phyloP scores from a whole-genome alignment of 2,329 filamentous ascomycete species.

The Cordyceps farinosa region DNA sequence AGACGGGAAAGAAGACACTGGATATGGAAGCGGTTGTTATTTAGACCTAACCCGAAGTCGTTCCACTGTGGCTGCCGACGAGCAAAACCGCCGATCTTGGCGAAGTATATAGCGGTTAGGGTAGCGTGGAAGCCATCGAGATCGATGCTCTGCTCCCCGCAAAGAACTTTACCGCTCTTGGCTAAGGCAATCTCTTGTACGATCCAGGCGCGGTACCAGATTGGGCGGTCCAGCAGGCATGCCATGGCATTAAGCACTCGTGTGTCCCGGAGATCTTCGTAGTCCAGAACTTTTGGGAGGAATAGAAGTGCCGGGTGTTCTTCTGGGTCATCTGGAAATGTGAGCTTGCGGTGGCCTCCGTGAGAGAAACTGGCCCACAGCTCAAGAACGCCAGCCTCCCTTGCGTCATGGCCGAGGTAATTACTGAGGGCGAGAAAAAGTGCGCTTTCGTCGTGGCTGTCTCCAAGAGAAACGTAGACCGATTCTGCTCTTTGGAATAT shows the following conservation, averaged over 20 bases:
- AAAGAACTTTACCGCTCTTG: not conserved
- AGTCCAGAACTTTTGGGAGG: not conserved
- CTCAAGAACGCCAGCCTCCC: not conserved
- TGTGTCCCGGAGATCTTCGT: not conserved
- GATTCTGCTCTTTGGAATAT: not conserved
- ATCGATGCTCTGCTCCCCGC: not conserved
- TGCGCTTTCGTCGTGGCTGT: not conserved
- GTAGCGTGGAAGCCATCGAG: not conserved
- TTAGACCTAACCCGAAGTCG: not conserved
- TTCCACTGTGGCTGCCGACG: not conserved
- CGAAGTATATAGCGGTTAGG: not conserved
- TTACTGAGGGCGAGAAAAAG: not conserved
- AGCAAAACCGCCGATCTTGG: not conserved
- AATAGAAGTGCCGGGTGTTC: constrained; percentile 1
- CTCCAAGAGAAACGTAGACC: not conserved
- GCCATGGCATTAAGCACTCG: not conserved
- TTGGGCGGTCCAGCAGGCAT: not conserved
- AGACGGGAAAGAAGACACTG: not conserved
- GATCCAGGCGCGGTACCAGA: not conserved
- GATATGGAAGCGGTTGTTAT: not conserved
- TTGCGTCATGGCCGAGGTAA: not conserved
- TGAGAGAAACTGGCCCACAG: not conserved
- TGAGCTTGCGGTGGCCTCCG: not conserved
- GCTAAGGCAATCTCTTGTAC: not conserved
- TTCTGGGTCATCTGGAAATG: not conserved